Evolutionary conservation across 352 stramenopile genomes (phyloP), one percentile per base, ranked within the genome.

Genomic region (Phytophthora multivora): DNA sequence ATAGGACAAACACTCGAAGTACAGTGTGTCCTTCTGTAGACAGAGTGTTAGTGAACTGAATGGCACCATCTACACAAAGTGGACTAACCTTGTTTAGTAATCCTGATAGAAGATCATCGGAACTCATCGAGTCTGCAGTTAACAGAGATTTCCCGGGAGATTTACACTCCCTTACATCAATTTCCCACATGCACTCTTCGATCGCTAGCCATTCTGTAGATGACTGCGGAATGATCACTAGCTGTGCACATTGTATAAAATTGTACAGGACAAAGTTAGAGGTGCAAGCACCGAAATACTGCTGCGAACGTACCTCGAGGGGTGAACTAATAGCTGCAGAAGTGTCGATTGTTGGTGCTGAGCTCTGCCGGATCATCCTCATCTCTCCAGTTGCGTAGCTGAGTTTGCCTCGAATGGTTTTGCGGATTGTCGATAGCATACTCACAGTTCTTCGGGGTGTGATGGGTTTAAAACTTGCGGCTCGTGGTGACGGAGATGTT

Each of bases 141-240:
- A 72, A 47, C 4, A 65, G 25, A 5, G 60, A 51, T 36, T 78
- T 75, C 12, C 45, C 49, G 15, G 47, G 41, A 25, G 52, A 75
- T 38, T 54, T 66, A 6, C 30, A 42, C n/a, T 48, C 54, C 30
- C 62, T 66, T 18, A 60, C 55, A 30, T 91, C 82, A 47, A 91
- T 69, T 28, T 85, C 68, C 82, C 82, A 90, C 30, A 91, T 56
- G 33, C 68, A 78, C 2, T 72, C 58, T 56, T 91, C 80, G 25
- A 91, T 79, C 2, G 59, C 61, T n/a, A 64, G 25, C 82, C 82
- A 90, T 52, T 89, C 76, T 18, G 21, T 50, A 10, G 48, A n/a
- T 15, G 68, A 65, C 41, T 74, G 59, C 1, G 67, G 51, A 8
- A 52, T 48, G 15, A 59, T 50, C 33, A 50, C 0, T 19, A 65